Evolutionary conservation across 1,139 yeast species (phyloP), one percentile per base, ranked within the genome.

Genomic region (Groenewaldozyma sp.): DNA sequence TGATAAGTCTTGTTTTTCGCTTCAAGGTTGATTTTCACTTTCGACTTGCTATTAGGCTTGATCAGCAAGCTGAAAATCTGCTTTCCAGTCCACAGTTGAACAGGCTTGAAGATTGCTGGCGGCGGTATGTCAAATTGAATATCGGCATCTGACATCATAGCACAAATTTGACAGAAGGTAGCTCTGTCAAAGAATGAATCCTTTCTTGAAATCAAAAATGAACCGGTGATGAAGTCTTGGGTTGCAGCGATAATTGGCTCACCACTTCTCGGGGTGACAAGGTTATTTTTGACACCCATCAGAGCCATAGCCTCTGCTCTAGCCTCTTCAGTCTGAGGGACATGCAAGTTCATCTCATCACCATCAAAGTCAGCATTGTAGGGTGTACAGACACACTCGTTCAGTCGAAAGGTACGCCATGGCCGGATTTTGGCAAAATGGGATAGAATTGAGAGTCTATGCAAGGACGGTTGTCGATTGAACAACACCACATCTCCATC

Each of bases 361-460:
- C 99, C 99, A 63, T 93, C 99, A 58, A 93, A 93, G 74, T 93
- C 99, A 32, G 99, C 99, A 62, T 93, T 93, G 65, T 91, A 93
- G 1, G 98, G 98, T 0, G 98, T 91, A 69, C 99, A 93, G 13
- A 91, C 98, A 81, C 99, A 93, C 63, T 93, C 99, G 58, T 93
- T 93, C 53, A 93, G 73, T 51, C 99, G 72, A 67, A 93, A 84
- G 1, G 99, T 93, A 67, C 98, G 74, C 98, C 98, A 93, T 1
- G 98, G 98, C 53, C 95, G 74, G 53, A 93, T 79, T 56, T 86
- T 88, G 35, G 96, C 99, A 60, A 81, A 87, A 68, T 93, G 99
- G 1, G 96, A 82, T 50, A 93, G 68, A 63, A 93, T 93, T 2
- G 97, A 87, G 41, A 93, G 69, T 60, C 98, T 74, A 63, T 93